phyloP scores from a whole-genome alignment of 2,329 filamentous ascomycete species.

The Cordyceps cicadae region DNA sequence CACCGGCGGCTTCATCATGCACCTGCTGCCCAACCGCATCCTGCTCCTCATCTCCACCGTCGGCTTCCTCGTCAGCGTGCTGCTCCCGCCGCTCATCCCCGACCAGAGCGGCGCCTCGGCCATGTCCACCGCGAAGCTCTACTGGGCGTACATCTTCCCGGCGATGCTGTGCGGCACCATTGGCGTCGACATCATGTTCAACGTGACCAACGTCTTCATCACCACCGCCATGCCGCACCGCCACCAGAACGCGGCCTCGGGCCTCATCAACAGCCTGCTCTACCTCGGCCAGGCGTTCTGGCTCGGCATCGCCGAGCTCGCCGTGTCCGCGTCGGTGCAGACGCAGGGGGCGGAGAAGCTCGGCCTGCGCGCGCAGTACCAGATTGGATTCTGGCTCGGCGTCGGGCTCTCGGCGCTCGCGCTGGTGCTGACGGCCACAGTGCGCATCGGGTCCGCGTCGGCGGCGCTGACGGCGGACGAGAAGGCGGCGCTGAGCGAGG shows the following conservation, averaged over 20 bases:
- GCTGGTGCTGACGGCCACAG: conserved; percentile 46
- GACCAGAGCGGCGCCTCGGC: conserved; percentile 27
- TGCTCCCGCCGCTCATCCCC: conserved; percentile 59
- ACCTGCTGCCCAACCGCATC: conserved; percentile 54
- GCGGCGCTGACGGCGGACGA: conserved; percentile 52
- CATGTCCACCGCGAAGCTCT: conserved; percentile 27
- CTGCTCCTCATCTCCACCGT: conserved; percentile 54
- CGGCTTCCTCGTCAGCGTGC: conserved; percentile 48
- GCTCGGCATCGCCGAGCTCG: conserved; percentile 62
- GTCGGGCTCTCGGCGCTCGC: conserved; percentile 45
- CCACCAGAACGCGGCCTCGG: conserved; percentile 64
- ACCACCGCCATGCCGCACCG: conserved; percentile 60
- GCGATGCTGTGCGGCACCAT: conserved; percentile 61
- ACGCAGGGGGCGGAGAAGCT: conserved; percentile 20
- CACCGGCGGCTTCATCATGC: conserved; percentile 57
- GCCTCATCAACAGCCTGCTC: conserved; percentile 60
- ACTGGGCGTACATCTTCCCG: conserved; percentile 70
- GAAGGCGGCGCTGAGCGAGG: conserved; percentile 25
- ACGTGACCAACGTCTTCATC: conserved; percentile 68
- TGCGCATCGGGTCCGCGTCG: conserved; percentile 46
- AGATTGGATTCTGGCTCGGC: conserved; percentile 59
- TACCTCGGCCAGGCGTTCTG: conserved; percentile 66
- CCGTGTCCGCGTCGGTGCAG: conserved; percentile 39
- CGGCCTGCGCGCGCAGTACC: conserved; percentile 46
- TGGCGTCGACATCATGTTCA: conserved; percentile 68